Evolutionary conservation across 1,139 yeast species (phyloP), one percentile per base, ranked within the genome.

Genomic region (Protomyces pachydermus): DNA sequence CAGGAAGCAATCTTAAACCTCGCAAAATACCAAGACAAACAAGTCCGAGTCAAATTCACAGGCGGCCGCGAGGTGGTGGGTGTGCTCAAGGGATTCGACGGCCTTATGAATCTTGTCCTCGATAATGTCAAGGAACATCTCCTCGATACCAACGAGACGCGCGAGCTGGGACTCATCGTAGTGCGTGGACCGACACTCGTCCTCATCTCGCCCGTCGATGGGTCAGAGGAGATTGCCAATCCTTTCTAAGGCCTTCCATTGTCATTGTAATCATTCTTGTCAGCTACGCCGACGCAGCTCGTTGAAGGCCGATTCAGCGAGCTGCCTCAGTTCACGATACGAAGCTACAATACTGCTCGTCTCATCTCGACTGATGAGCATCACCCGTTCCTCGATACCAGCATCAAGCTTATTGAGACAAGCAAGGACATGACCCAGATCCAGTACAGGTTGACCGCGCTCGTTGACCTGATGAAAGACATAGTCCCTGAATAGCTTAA

Each of bases 1-100:
- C 85, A 89, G 75, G 97, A 91, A 69, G 96, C 97, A 35, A 90
- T 91, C 69, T 79, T 91, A 68, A 95, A 91, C 74, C 80, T 93
- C 68, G 83, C 86, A 68, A 87, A 85, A 72, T 89, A 88, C 74
- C 83, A 84, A 71, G 95, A 89, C 73, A 81, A 87, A 69, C 77
- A 81, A 69, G 84, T 93, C 61, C 81, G 87, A 70, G 95, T 91
- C 65, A 85, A 88, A 72, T 85, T 93, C 73, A 82, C 86, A 70
- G 96, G 96, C n/a, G 97, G 97, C 14, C 83, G 97, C 74, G 81
- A 79, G 67, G 85, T 91, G 9, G 80, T 81, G 32, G 98, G 98
- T 28, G 77, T 78, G 0, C 81, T 93, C 70, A 89, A 88, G 71
- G 98, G 98, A 20, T 91, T 82, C 74, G 98, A 93, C 74, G 95